Conservation (phyloP, 805 yeast species). For the Sugiyamaella floridensis region DNA sequence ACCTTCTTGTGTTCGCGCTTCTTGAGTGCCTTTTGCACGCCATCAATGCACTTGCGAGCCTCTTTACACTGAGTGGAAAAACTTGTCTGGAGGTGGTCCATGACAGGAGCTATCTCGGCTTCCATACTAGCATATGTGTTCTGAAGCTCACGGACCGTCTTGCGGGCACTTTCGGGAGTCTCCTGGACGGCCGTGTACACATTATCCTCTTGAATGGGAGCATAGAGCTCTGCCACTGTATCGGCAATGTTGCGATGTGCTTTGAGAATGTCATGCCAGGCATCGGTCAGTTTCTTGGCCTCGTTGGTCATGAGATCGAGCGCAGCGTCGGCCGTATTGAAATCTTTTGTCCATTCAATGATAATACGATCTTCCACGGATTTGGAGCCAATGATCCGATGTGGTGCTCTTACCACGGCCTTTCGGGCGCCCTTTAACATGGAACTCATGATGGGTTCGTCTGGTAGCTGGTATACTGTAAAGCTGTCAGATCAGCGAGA, state of each 20-base stretch:
- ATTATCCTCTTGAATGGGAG: constrained; percentile 26
- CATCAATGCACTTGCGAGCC: constrained; percentile 24
- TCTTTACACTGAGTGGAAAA: constrained; percentile 19
- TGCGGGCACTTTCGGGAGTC: constrained; percentile 24
- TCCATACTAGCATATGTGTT: constrained; percentile 20
- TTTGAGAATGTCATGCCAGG: constrained; percentile 23
- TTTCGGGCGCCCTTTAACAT: constrained; percentile 31
- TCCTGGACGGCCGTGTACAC: constrained; percentile 24
- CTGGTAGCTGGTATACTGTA: not conserved
- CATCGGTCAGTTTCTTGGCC: constrained; percentile 19
- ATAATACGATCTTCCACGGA: constrained; percentile 29
- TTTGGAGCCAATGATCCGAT: constrained; percentile 30
- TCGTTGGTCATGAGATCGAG: constrained; percentile 22
- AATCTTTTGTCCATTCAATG: constrained; percentile 31
- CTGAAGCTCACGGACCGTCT: constrained; percentile 23
- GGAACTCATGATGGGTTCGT: not conserved
- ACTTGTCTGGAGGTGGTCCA: constrained; percentile 20
- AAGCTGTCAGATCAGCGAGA: not conserved
- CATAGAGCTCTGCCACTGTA: constrained; percentile 19
- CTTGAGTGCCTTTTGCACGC: constrained; percentile 28
- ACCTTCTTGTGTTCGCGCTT: constrained; percentile 34
- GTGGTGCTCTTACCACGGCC: constrained; percentile 33
- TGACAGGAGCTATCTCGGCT: constrained; percentile 20
- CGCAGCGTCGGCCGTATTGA: constrained; percentile 29
- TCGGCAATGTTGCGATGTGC: constrained; percentile 18